Percentiles rank a stretch among this genome's conserved stretches.
Evolutionary conservation across 73 alveolate genomes (phyloP).

Genomic region (Durusdinium trenchii): DNA sequence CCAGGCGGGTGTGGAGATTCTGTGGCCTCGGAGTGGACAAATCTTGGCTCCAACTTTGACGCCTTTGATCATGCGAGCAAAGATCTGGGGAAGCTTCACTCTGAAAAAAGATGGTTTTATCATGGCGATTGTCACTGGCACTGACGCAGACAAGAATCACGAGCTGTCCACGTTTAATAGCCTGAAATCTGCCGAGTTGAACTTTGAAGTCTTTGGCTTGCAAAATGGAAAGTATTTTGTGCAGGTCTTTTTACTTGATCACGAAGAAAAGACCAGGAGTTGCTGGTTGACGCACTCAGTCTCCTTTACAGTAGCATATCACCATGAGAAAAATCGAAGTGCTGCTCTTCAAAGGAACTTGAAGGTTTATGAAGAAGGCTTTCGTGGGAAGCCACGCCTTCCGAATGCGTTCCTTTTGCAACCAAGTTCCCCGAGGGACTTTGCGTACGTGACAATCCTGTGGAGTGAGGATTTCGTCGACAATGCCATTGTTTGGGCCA

Average conservation of each 20-base stretch:
- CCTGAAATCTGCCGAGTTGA: neutral
- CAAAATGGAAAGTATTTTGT: conserved; percentile 1
- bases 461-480: conserved; percentile 57
- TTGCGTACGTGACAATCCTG: conserved; percentile 39
- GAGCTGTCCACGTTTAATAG: neutral
- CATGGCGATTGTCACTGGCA: conserved; percentile 3
- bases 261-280: neutral
- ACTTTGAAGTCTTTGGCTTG: conserved; percentile 38
- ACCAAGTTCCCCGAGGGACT: conserved; percentile 42
- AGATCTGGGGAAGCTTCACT: conserved; percentile 34
- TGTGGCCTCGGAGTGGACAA: conserved; percentile 55
- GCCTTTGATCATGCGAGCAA: conserved; percentile 19
- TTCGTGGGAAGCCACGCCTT: too few species aligned
- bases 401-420: neutral
- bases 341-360: neutral
- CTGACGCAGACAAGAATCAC: neutral
- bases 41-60: conserved; percentile 34
- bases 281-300: neutral
- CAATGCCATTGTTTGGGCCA: conserved; percentile 62
- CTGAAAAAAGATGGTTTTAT: neutral
- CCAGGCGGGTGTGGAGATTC: conserved; percentile 44
- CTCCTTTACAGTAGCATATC: neutral
- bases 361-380: too few species aligned
- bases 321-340: neutral
- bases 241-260: neutral